These are phyloP conservation scores for Lotus japonicus DNA, from an alignment of 306 rosid species.

Conservation along the genomic window DNA sequence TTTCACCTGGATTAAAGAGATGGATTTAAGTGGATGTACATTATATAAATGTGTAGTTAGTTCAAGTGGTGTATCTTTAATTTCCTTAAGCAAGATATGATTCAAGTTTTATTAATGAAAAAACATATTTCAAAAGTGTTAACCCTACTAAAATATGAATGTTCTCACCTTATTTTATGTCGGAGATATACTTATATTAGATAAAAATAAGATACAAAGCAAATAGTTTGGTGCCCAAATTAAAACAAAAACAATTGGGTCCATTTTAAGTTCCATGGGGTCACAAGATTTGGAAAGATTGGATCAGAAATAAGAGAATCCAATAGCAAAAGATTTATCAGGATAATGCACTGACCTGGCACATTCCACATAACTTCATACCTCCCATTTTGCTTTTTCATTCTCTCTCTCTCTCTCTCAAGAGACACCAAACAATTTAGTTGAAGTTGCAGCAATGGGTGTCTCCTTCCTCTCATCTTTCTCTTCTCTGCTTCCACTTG, in stretches of 20 bases:
- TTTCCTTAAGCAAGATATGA: too few relatives aligned
- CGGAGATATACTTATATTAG: too few relatives aligned
- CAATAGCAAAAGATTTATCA: constrained; percentile 20
- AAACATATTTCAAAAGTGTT: too few relatives aligned
- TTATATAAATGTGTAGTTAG: too few relatives aligned
- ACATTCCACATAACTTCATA: constrained; percentile 16
- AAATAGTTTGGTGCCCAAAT: too few relatives aligned
- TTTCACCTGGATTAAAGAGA: too few relatives aligned
- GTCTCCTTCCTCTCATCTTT: constrained; percentile 61
- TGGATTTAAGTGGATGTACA: too few relatives aligned
- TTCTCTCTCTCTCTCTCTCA: neutral
- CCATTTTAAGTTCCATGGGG: neutral
- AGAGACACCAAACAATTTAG: neutral
- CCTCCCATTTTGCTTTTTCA: neutral
- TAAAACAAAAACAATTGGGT: neutral
- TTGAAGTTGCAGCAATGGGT: constrained; percentile 39
- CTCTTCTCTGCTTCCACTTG: constrained; percentile 42
- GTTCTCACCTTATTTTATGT: too few relatives aligned
- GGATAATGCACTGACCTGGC: constrained; percentile 23
- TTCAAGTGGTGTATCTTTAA: too few relatives aligned
- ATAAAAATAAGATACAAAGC: too few relatives aligned
- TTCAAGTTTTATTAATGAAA: too few relatives aligned
- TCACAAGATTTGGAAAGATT: constrained; percentile 4
- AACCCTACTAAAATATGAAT: too few relatives aligned
- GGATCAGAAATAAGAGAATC: constrained; percentile 25